Percentiles rank a stretch among this genome's conserved stretches.
phyloP scores from a whole-genome alignment of 805 yeast species.

The Zygoascus flipseniorum region DNA sequence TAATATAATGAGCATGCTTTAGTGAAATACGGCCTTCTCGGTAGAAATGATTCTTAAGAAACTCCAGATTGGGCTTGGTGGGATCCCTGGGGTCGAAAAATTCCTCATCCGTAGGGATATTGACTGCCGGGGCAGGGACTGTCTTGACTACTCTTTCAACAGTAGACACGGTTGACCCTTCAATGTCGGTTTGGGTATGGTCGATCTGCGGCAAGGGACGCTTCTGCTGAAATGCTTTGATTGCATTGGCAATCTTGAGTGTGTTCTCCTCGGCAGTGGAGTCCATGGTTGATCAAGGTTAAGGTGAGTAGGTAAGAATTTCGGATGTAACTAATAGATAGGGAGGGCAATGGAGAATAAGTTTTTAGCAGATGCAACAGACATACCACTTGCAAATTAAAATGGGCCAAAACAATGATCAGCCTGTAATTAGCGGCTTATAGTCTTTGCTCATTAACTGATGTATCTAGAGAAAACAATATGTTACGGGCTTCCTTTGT shows the following conservation, averaged over 20 bases:
- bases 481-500: too few relatives aligned
- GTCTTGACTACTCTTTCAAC: conserved; percentile 46
- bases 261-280: conserved; percentile 13
- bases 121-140: conserved; percentile 61
- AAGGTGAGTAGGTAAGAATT: too few relatives aligned
- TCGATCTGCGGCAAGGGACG: conserved; percentile 30
- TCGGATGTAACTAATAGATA: too few relatives aligned
- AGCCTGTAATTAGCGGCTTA: too few relatives aligned
- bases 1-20: conserved; percentile 59
- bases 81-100: conserved; percentile 51
- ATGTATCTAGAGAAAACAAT: too few relatives aligned
- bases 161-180: conserved; percentile 50
- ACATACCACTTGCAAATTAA: too few relatives aligned
- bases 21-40: conserved; percentile 74
- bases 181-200: conserved; percentile 40
- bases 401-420: too few relatives aligned
- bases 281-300: neutral
- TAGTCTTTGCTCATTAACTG: too few relatives aligned
- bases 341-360: too few relatives aligned
- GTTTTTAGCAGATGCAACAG: too few relatives aligned
- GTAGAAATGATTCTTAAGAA: conserved; percentile 63
- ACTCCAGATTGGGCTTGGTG: conserved; percentile 56
- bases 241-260: conserved; percentile 27
- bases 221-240: conserved; percentile 28
- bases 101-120: conserved; percentile 57